A percentile compares a stretch with the other conserved stretches of the same genome.
phyloP scores from a whole-genome alignment of 1,284 basidiomycete species.

The Neolentinus lepideus region DNA sequence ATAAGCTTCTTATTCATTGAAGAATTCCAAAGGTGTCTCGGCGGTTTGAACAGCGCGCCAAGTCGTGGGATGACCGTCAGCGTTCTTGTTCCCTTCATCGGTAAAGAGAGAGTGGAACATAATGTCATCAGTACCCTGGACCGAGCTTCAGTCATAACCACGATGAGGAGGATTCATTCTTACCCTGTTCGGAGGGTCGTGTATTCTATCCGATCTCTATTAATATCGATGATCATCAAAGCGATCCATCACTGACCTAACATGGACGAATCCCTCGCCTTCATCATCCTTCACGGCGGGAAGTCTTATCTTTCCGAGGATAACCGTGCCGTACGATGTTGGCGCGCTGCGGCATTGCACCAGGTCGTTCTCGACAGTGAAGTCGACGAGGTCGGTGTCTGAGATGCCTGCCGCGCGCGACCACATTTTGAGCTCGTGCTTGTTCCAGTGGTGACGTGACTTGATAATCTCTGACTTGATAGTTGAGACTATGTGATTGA shows the following conservation, averaged over 20 bases:
- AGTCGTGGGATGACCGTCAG: constrained; percentile 43
- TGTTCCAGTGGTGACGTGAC: constrained; percentile 63
- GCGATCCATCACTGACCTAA: constrained; percentile 43
- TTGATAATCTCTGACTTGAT: constrained; percentile 60
- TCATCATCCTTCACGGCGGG: constrained; percentile 55
- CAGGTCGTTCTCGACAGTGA: constrained; percentile 49
- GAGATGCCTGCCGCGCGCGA: constrained; percentile 43
- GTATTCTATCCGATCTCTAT: constrained; percentile 35
- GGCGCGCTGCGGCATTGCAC: constrained; percentile 42
- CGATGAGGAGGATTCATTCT: constrained; percentile 10
- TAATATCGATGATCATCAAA: background rate
- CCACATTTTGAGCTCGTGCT: constrained; percentile 72
- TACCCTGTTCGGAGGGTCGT: constrained; percentile 69
- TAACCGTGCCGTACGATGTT: constrained; percentile 59
- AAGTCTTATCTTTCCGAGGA: constrained; percentile 70
- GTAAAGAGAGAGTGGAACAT: constrained; percentile 66
- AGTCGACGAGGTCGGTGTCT: constrained; percentile 44
- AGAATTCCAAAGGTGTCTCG: constrained; percentile 59
- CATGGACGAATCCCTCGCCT: constrained; percentile 62
- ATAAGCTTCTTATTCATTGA: constrained; percentile 47
- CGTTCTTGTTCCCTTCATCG: constrained; percentile 50
- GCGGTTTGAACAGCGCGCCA: constrained; percentile 59
- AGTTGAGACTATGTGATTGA: constrained; percentile 38
- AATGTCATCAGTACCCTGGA: constrained; percentile 57
- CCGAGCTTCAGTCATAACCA: background rate